These are phyloP conservation scores for Sphaerostilbella broomeana DNA, from an alignment of 2,329 filamentous ascomycete species.

Conservation along the genomic window DNA sequence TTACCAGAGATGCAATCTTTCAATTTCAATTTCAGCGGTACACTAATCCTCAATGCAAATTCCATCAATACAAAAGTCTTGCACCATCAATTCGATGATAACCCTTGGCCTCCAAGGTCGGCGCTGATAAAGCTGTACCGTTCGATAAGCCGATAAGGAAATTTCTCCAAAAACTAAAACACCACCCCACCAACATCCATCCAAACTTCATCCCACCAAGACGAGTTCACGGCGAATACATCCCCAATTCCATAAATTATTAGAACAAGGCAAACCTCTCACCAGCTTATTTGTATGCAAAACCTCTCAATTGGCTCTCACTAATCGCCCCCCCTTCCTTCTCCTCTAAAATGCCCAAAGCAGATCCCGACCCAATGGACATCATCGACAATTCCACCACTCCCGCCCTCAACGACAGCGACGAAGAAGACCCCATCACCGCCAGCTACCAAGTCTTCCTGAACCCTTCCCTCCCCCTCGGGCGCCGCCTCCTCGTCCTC, in stretches of 20 bases:
- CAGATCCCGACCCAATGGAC: constrained; percentile 20
- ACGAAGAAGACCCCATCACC: constrained; percentile 60
- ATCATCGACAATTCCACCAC: constrained; percentile 16
- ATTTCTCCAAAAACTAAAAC: constrained; percentile 13
- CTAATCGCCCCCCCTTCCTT: too few species aligned
- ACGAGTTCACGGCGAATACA: too few species aligned
- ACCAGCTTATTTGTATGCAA: too few species aligned
- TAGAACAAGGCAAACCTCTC: too few species aligned
- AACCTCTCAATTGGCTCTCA: background rate
- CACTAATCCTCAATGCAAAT: too few species aligned
- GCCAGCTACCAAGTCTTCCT: constrained; percentile 79
- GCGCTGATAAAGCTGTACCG: constrained; percentile 29
- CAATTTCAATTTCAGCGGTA: too few species aligned
- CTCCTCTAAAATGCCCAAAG: constrained; percentile 8
- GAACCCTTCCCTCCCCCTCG: constrained; percentile 60
- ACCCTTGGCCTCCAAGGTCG: background rate
- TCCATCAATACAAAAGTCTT: too few species aligned
- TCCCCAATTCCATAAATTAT: background rate
- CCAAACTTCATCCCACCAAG: background rate
- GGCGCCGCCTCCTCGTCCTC: constrained; percentile 68
- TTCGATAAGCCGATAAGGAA: constrained; percentile 11
- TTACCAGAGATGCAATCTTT: too few species aligned
- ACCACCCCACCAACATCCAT: constrained; percentile 2
- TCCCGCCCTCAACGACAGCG: constrained; percentile 17
- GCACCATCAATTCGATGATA: too few species aligned